phyloP scores from a whole-genome alignment of 768 basidiomycete species.

The Floccularia luteovirens region DNA sequence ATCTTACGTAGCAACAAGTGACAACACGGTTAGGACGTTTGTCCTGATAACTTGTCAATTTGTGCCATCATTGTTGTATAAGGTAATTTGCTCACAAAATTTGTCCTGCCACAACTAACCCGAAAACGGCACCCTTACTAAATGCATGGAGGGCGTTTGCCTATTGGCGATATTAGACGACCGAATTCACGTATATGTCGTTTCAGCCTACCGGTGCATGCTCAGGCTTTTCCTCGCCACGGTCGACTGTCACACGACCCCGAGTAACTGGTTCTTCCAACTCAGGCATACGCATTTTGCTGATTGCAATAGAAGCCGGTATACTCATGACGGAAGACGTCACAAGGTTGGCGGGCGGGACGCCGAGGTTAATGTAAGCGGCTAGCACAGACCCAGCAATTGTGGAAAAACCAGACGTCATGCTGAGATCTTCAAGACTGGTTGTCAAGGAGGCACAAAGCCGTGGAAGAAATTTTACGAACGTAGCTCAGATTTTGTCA shows the following conservation, averaged over 20 bases:
- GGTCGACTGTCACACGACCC: conserved; percentile 72
- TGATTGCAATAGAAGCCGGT: conserved; percentile 89
- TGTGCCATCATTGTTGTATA: neutral
- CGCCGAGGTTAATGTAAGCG: conserved; percentile 76
- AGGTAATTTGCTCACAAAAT: conserved; percentile 50
- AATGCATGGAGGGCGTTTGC: conserved; percentile 88
- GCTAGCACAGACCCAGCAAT: conserved; percentile 87
- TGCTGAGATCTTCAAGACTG: conserved; percentile 45
- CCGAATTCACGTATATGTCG: neutral
- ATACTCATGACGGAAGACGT: conserved; percentile 94
- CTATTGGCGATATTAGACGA: conserved; percentile 13
- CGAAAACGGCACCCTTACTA: conserved; percentile 77
- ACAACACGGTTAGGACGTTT: conserved; percentile 80
- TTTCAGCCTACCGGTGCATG: conserved; percentile 34
- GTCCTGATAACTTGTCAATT: conserved; percentile 31
- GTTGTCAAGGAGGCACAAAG: neutral
- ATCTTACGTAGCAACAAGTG: conserved; percentile 59
- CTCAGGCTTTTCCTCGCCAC: conserved; percentile 53
- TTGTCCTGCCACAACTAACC: conserved; percentile 80
- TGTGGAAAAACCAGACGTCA: conserved; percentile 92
- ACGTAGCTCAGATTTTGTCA: conserved; percentile 84
- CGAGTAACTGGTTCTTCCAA: conserved; percentile 81
- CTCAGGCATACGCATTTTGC: conserved; percentile 83
- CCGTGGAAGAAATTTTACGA: conserved; percentile 8
- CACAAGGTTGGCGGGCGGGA: conserved; percentile 72